Percentiles rank a stretch among this genome's conserved stretches.
phyloP scores from a whole-genome alignment of 1,139 yeast species.

The Hansenula lynferdii region DNA sequence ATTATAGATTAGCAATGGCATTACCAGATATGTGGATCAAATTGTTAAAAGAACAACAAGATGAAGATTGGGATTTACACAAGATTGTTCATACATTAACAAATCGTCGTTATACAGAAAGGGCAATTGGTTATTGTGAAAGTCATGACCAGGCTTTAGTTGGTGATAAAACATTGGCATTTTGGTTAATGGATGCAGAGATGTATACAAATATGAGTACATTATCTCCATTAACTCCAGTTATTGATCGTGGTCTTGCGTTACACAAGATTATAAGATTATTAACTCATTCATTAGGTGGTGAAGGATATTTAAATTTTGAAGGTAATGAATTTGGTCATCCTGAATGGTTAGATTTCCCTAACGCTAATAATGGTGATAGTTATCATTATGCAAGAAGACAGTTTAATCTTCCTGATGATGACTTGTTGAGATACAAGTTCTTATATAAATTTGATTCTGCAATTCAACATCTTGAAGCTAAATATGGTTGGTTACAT shows the following conservation, averaged over 20 bases:
- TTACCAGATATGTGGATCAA: conserved; percentile 99
- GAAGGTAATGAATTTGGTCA: conserved; percentile 99
- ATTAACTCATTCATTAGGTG: conserved; percentile 84
- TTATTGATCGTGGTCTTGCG: conserved; percentile 84
- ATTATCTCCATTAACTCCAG: conserved; percentile 65
- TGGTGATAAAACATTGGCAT: conserved; percentile 94
- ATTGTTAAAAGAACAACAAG: conserved; percentile 72
- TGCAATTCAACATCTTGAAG: conserved; percentile 77
- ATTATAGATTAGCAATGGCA: conserved; percentile 94
- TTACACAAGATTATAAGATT: conserved; percentile 88
- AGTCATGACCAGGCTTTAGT: conserved; percentile 97
- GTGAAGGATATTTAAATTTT: conserved; percentile 92
- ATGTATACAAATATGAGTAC: conserved; percentile 96
- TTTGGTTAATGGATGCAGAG: conserved; percentile 98
- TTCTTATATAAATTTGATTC: conserved; percentile 74
- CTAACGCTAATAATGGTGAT: conserved; percentile 82
- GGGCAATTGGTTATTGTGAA: conserved; percentile 90
- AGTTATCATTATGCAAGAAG: conserved; percentile 93
- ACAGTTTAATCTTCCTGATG: conserved; percentile 84
- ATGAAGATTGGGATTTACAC: conserved; percentile 92
- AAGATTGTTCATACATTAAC: conserved; percentile 76
- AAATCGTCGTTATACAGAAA: conserved; percentile 85
- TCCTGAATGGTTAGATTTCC: conserved; percentile 98
- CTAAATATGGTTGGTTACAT: conserved; percentile 64
- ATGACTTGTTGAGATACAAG: conserved; percentile 73